phyloP scores from a whole-genome alignment of 2,329 filamentous ascomycete species.

The Fusarium solani-melongenae region DNA sequence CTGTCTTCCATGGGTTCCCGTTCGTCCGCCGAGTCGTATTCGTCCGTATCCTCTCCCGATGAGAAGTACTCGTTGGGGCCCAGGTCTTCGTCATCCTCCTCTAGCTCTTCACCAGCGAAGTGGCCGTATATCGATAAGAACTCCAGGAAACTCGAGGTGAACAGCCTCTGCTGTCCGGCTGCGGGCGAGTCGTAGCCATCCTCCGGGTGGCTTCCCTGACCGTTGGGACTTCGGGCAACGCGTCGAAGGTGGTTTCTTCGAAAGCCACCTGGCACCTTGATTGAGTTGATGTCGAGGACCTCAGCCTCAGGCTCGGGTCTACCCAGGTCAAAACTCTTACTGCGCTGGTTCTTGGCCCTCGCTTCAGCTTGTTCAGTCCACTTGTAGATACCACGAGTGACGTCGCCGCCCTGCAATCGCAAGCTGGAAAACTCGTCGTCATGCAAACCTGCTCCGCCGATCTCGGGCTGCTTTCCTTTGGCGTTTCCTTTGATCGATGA shows the following conservation, averaged over 20 bases:
- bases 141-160: slow-evolving; percentile 94
- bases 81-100: slow-evolving; percentile 93
- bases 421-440: slow-evolving; percentile 94
- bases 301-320: slow-evolving; percentile 84
- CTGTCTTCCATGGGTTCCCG: slow-evolving; percentile 89
- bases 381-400: slow-evolving; percentile 93
- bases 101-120: slow-evolving; percentile 95
- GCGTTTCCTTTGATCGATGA: slow-evolving; percentile 54
- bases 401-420: slow-evolving; percentile 91
- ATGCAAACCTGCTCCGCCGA: slow-evolving; percentile 54
- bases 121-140: slow-evolving; percentile 96
- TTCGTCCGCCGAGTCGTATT: slow-evolving; percentile 72
- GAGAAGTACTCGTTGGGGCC: slow-evolving; percentile 92
- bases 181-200: slow-evolving; percentile 49
- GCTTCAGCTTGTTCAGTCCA: slow-evolving; percentile 92
- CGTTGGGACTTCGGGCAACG: slow-evolving; percentile 71
- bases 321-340: slow-evolving; percentile 86
- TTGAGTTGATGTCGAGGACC: slow-evolving; percentile 85
- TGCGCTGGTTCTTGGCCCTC: slow-evolving; percentile 76
- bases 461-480: slow-evolving; percentile 66
- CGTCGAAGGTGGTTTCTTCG: slow-evolving; percentile 88
- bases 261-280: slow-evolving; percentile 94
- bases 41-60: slow-evolving; percentile 76
- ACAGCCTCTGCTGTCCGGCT: slow-evolving; percentile 62
- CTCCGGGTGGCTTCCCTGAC: slow-evolving; percentile 47